Conservation (phyloP, 2,329 filamentous ascomycete species). For the Coniochaeta sp. region DNA sequence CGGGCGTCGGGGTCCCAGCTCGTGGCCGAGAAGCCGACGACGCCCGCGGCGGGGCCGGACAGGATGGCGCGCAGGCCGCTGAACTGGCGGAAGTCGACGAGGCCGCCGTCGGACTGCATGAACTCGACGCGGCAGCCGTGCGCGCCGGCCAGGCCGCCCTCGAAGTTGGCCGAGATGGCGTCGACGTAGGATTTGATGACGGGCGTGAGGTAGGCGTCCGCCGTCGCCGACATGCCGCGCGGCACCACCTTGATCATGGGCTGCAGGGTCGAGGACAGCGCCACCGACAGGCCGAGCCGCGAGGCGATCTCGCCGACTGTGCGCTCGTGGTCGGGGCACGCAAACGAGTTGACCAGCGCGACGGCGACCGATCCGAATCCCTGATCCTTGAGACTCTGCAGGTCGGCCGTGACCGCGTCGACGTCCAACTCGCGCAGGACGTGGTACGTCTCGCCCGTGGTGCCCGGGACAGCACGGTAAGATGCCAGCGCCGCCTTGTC, state of each 20-base stretch:
- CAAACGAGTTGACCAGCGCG: conserved; percentile 59
- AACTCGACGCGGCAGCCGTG: conserved; percentile 63
- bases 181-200: conserved; percentile 65
- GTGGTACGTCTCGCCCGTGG: not conserved
- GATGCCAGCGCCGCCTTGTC: conserved; percentile 36
- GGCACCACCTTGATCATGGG: conserved; percentile 69
- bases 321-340: conserved; percentile 60
- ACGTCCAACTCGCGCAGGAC: conserved; percentile 1
- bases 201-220: conserved; percentile 64
- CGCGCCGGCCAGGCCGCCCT: conserved; percentile 59
- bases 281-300: conserved; percentile 61
- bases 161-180: conserved; percentile 58
- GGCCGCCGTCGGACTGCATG: conserved; percentile 56
- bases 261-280: conserved; percentile 60
- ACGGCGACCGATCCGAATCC: conserved; percentile 14
- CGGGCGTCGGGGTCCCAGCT: conserved; percentile 61
- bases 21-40: conserved; percentile 66
- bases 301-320: conserved; percentile 57
- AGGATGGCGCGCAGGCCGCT: conserved; percentile 4
- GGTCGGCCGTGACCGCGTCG: not conserved
- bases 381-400: not conserved
- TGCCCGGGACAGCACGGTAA: not conserved
- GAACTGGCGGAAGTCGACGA: conserved; percentile 4
- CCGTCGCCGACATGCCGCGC: conserved; percentile 60
- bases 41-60: conserved; percentile 30